Conservation (phyloP, 2,329 filamentous ascomycete genomes). For the Sclerotinia glacialis region DNA sequence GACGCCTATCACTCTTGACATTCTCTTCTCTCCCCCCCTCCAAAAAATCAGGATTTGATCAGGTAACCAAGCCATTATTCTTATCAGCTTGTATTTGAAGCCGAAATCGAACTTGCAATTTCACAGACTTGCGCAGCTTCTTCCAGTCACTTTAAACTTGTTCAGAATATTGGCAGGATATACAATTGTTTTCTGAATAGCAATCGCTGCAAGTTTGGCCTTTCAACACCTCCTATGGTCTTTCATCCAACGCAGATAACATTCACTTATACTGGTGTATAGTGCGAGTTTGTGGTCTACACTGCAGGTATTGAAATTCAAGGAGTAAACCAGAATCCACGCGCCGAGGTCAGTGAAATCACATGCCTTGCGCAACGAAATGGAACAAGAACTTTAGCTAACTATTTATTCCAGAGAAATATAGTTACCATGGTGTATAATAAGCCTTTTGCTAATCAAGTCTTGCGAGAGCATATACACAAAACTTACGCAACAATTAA, state of each 20-base stretch:
- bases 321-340: not conserved
- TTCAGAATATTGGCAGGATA: too few relatives aligned
- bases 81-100: not conserved
- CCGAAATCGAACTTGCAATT: not conserved
- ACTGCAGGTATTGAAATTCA: not conserved
- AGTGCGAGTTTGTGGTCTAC: not conserved
- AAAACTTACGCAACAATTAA: constrained; percentile 16
- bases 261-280: not conserved
- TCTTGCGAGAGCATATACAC: constrained; percentile 17
- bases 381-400: not conserved
- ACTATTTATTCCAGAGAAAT: not conserved
- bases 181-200: not conserved
- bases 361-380: not conserved
- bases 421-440: not conserved
- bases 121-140: not conserved
- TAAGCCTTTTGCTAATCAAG: not conserved
- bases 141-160: not conserved
- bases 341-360: not conserved
- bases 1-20: not conserved
- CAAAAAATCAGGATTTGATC: not conserved
- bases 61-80: not conserved
- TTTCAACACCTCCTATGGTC: not conserved
- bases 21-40: not conserved
- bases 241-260: too few relatives aligned
- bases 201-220: too few relatives aligned